Base-by-base conservation (phyloP, 2,329 filamentous ascomycete species). In the Acrodontium crateriforme region DNA sequence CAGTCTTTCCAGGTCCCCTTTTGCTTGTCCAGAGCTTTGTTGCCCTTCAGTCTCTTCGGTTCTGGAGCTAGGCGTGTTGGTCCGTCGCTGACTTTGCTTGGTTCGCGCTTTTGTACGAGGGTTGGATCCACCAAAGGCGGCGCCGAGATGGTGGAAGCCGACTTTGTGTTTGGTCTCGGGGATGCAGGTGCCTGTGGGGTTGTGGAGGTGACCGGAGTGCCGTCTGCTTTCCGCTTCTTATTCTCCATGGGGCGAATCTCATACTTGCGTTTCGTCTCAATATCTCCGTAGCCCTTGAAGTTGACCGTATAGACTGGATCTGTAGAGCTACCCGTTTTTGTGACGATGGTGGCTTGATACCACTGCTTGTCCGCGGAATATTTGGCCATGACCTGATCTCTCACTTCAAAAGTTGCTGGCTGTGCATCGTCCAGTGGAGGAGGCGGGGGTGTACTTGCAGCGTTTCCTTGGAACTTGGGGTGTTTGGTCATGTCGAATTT, bases 1-100 rank as follows among this genome's bases (percentile, higher is more conserved):
- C 93, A 98, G 39, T 91, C 81, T 52, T 94, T 79, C 89, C 89
- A 98, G 52, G 89, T 93, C 48, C 62, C 80, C 63, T 93, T 92
- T 48, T 79, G 78, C 38, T 75, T 80, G 60, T 95, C 87, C 14
- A 95, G 67, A 51, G 91, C 82, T 54, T 85, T 89, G 36, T 77
- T 89, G 45, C 87, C 87, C 60, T 92, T 93, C 33, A 87, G 70
- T 55, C 74, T 74, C 54, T 87, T 89, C 19, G 73, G 70, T 37
- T 70, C 62, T 17, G 61, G 54, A 18, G 45, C 36, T 40, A 45
- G 44, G 18, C 50, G 46, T 4, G 44, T 46, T 8, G 69, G 60
- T 6, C 66, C 67, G 53, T 76, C 67, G 54, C 62, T 60, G 35
- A 64, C 63, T 47, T 80, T 77, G 40, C 67, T 71, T 25, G 69